Conservation (phyloP, 2,329 filamentous ascomycete genomes). For the Alternaria conjuncta region DNA sequence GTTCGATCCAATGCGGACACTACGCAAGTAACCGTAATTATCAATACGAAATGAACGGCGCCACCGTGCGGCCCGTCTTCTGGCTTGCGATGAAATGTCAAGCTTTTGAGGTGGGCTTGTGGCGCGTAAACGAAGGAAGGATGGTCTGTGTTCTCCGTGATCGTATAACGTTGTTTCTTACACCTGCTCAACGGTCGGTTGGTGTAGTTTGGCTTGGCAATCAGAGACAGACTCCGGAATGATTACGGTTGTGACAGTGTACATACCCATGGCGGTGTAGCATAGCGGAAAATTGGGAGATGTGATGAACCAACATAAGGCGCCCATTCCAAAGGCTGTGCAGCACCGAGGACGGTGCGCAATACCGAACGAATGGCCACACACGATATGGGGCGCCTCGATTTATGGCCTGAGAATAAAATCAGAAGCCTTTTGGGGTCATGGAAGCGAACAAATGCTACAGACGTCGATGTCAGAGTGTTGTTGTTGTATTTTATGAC, state of each 20-base stretch:
- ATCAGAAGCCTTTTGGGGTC: neutral
- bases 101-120: conserved; percentile 7
- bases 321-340: neutral
- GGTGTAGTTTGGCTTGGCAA: neutral
- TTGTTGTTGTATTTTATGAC: neutral
- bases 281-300: neutral
- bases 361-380: neutral
- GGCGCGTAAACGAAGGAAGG: conserved; percentile 1
- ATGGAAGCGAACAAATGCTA: neutral
- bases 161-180: conserved; percentile 1
- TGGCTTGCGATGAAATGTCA: conserved; percentile 4
- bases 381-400: neutral
- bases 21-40: conserved; percentile 11
- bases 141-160: neutral
- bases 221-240: neutral
- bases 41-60: conserved; percentile 8
- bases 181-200: neutral
- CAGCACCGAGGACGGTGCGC: neutral
- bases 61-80: conserved; percentile 13
- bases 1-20: neutral
- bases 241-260: neutral
- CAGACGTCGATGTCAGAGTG: neutral
- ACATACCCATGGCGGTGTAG: neutral
- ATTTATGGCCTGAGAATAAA: neutral
- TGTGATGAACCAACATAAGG: neutral